A percentile compares a stretch with the other conserved stretches of the same genome.
Evolutionary conservation across 768 basidiomycete genomes (phyloP).

Genomic region (Auricularia sp.): DNA sequence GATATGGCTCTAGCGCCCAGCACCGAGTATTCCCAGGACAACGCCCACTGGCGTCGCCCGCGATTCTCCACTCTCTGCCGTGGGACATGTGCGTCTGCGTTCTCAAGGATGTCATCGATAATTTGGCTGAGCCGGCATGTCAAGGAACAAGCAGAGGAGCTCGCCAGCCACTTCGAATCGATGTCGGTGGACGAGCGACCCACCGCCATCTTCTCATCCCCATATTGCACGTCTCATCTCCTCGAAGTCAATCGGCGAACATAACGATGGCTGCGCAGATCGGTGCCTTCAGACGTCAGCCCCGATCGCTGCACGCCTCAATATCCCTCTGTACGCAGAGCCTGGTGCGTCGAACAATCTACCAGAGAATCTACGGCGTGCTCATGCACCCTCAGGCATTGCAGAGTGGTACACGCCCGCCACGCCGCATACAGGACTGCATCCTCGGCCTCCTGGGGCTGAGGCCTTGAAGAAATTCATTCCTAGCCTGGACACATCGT

Average conservation of each 20-base stretch:
- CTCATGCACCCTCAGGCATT: slow-evolving; percentile 33
- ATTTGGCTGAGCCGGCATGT: not conserved
- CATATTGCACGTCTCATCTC: slow-evolving; percentile 49
- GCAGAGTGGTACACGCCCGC: slow-evolving; percentile 77
- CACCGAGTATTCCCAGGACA: not conserved
- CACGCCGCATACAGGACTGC: slow-evolving; percentile 52
- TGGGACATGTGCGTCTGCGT: not conserved
- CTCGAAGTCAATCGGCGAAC: not conserved
- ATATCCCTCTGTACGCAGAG: slow-evolving; percentile 65
- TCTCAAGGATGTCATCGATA: not conserved
- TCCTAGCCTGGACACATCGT: slow-evolving; percentile 44
- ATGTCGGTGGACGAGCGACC: slow-evolving; percentile 59
- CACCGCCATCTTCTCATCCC: slow-evolving; percentile 74
- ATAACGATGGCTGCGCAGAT: slow-evolving; percentile 33
- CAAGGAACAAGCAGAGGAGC: slow-evolving; percentile 63
- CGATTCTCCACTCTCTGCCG: not conserved
- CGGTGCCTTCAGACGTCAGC: slow-evolving; percentile 77
- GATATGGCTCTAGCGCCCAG: not conserved
- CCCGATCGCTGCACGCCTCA: slow-evolving; percentile 50
- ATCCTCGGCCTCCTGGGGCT: slow-evolving; percentile 61
- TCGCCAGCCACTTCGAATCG: slow-evolving; percentile 52
- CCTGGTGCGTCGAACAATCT: slow-evolving; percentile 41
- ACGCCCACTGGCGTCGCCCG: not conserved
- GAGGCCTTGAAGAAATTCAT: slow-evolving; percentile 42
- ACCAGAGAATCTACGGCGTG: not conserved